Evolutionary conservation across 78 protist genomes (phyloP).

Genomic region (Speleostelium caveatum): DNA sequence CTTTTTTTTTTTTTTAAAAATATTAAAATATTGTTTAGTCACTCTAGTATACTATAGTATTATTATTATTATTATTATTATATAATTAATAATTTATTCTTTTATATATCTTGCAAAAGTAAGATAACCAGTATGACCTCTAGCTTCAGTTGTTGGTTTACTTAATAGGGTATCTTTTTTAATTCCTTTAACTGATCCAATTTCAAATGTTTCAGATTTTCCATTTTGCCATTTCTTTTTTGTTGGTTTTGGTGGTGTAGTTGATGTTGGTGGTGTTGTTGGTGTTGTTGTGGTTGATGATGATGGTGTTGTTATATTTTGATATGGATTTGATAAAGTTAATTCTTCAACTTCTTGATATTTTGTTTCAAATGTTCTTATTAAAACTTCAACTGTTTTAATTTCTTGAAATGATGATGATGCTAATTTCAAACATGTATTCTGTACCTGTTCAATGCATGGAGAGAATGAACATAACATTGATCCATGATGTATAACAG

Average conservation of each 20-base stretch:
- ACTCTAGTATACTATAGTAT: too few species aligned
- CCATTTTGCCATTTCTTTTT: constrained; percentile 6
- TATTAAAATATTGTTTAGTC: too few species aligned
- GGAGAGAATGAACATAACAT: constrained; percentile 95
- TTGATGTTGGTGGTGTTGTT: not conserved
- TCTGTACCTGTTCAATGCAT: constrained; percentile 94
- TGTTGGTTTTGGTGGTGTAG: constrained; percentile 4
- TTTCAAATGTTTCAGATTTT: constrained; percentile 2
- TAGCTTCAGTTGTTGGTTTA: constrained; percentile 25
- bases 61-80: too few species aligned
- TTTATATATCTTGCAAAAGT: constrained; percentile 66
- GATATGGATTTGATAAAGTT: constrained; percentile 43
- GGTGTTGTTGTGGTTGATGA: not conserved
- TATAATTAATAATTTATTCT: not conserved
- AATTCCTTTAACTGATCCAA: constrained; percentile 13
- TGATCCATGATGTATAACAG: constrained; percentile 79
- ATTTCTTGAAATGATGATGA: constrained; percentile 63
- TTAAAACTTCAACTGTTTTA: constrained; percentile 61
- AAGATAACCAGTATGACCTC: constrained; percentile 83
- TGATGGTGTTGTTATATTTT: not conserved
- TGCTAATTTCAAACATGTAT: constrained; percentile 53
- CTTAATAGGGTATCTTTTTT: constrained; percentile 10
- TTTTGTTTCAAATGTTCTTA: constrained; percentile 53
- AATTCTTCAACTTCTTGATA: constrained; percentile 50
- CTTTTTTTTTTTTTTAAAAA: too few species aligned